Evolutionary conservation across 306 rosid genomes (phyloP).

Genomic region (Gleditsia sinensis): DNA sequence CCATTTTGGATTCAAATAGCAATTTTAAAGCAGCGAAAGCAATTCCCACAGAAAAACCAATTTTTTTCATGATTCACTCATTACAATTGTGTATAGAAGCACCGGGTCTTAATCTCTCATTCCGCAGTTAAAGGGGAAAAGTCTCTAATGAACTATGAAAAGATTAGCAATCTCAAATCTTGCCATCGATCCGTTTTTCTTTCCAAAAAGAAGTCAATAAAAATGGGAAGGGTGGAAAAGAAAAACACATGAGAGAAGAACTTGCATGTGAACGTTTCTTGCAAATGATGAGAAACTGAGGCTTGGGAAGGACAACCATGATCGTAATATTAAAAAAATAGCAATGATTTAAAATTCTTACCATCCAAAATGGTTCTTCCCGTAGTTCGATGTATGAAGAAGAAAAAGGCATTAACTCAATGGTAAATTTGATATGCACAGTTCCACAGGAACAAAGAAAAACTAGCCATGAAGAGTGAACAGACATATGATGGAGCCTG

Average conservation of each 20-base stretch:
- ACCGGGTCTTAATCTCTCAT: slow-evolving; percentile 27
- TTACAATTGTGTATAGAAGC: neutral
- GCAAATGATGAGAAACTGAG: slow-evolving; percentile 9
- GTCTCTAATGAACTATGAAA: neutral
- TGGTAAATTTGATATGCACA: neutral
- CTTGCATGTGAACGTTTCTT: neutral
- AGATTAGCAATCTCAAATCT: too few relatives aligned
- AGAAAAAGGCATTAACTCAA: slow-evolving; percentile 14
- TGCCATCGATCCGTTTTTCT: too few relatives aligned
- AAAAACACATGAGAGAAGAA: neutral
- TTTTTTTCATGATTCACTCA: neutral
- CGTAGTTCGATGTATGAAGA: neutral
- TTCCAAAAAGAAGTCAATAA: neutral
- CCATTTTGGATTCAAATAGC: neutral
- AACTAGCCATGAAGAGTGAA: neutral
- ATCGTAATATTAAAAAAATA: too few relatives aligned
- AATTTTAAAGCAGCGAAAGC: neutral
- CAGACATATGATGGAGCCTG: slow-evolving; percentile 2
- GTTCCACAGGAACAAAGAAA: slow-evolving; percentile 19
- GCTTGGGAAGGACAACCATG: too few relatives aligned
- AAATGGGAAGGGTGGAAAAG: neutral
- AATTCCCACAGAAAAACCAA: too few relatives aligned
- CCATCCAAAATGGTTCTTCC: slow-evolving; percentile 23
- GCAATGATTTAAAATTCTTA: neutral
- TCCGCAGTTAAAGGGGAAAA: slow-evolving; percentile 12